These are phyloP conservation scores for Mortierella claussenii DNA, from an alignment of 192 early-diverging fungal species.

Conservation along the genomic window DNA sequence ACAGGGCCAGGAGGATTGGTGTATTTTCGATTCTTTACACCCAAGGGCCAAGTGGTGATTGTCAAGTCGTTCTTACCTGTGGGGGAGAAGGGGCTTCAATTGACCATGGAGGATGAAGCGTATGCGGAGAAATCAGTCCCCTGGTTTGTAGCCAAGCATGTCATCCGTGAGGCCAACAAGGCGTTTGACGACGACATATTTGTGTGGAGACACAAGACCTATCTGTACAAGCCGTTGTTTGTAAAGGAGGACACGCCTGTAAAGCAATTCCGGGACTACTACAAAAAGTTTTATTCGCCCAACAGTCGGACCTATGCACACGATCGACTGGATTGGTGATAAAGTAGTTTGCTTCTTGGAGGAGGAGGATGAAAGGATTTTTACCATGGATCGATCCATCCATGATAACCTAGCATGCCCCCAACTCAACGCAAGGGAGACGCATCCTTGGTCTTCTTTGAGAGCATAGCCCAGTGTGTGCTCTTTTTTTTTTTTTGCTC, in stretches of 20 bases:
- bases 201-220: slow-evolving; percentile 53
- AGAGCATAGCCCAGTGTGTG: too few species aligned
- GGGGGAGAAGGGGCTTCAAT: slow-evolving; percentile 43
- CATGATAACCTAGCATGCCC: too few species aligned
- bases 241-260: slow-evolving; percentile 48
- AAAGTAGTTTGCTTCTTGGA: too few species aligned
- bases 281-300: slow-evolving; percentile 52
- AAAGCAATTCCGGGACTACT: slow-evolving; percentile 52
- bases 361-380: too few species aligned
- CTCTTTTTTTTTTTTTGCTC: too few species aligned
- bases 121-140: slow-evolving; percentile 46
- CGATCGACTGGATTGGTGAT: slow-evolving; percentile 42
- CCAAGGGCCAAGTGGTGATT: slow-evolving; percentile 34
- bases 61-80: slow-evolving; percentile 45
- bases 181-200: slow-evolving; percentile 52
- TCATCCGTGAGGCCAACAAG: slow-evolving; percentile 49
- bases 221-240: slow-evolving; percentile 32
- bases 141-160: slow-evolving; percentile 25
- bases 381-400: too few species aligned
- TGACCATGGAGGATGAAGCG: slow-evolving; percentile 51
- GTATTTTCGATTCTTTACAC: slow-evolving; percentile 50
- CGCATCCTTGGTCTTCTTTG: too few species aligned
- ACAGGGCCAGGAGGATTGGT: slow-evolving; percentile 50
- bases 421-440: too few species aligned
- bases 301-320: slow-evolving; percentile 52